Conservation (phyloP, 805 yeast genomes). For the Candida silvicultrix region DNA sequence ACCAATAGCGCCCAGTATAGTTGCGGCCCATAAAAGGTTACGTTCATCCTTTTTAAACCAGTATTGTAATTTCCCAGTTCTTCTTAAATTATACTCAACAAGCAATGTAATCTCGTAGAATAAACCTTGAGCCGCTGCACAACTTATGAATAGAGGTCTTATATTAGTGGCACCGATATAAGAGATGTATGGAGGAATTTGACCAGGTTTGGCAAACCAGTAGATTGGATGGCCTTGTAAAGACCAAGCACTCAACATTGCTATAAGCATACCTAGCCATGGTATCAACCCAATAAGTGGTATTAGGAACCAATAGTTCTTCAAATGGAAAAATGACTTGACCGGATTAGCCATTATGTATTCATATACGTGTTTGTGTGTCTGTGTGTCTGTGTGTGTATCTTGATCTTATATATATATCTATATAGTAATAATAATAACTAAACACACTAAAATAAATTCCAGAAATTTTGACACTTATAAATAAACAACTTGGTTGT, state of each 20-base stretch:
- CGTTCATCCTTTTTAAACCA: conserved; percentile 33
- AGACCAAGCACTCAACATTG: conserved; percentile 74
- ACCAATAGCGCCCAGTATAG: conserved; percentile 47
- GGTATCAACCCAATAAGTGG: conserved; percentile 63
- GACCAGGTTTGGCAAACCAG: conserved; percentile 40
- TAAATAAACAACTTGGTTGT: too few relatives aligned
- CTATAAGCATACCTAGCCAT: conserved; percentile 91
- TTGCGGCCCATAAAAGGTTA: conserved; percentile 32
- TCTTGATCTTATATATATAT: too few relatives aligned
- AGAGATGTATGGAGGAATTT: conserved; percentile 64
- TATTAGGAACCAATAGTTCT: conserved; percentile 42
- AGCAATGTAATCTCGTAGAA: conserved; percentile 59
- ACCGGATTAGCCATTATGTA: background rate
- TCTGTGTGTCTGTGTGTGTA: background rate
- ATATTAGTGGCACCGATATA: conserved; percentile 85
- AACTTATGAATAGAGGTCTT: conserved; percentile 77
- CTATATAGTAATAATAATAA: too few relatives aligned
- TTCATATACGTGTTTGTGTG: too few relatives aligned
- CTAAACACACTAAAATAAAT: too few relatives aligned
- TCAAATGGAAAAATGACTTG: conserved; percentile 4
- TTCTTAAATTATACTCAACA: conserved; percentile 58
- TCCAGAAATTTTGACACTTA: too few relatives aligned
- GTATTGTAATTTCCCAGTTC: conserved; percentile 40
- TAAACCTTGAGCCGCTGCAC: conserved; percentile 73
- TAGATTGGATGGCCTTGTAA: conserved; percentile 74